phyloP scores from a whole-genome alignment of 1,284 basidiomycete genomes.

The Fomes fomentarius region DNA sequence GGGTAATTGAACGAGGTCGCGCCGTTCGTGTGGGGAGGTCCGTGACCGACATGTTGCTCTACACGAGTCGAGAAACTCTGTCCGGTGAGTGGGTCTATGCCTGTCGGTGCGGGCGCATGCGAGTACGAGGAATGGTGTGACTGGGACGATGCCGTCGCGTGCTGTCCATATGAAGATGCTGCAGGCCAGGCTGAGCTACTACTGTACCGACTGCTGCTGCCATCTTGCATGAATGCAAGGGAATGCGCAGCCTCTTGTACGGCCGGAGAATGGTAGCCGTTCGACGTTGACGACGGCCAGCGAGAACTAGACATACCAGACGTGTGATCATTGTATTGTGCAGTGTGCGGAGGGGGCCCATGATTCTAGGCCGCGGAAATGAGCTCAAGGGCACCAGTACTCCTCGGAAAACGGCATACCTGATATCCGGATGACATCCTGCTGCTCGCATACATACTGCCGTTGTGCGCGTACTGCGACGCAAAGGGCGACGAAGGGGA shows the following conservation, averaged over 20 bases:
- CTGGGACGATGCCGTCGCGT: neutral
- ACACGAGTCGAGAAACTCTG: conserved; percentile 11
- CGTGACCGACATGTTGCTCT: conserved; percentile 12
- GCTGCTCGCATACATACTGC: conserved; percentile 12
- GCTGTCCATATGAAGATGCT: conserved; percentile 16
- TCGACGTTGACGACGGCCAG: conserved; percentile 14
- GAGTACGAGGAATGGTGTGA: conserved; percentile 7
- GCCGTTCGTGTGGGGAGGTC: neutral
- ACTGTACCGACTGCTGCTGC: conserved; percentile 13
- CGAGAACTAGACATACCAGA: conserved; percentile 16
- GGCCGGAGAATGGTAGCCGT: conserved; percentile 20
- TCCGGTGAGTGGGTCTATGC: conserved; percentile 18
- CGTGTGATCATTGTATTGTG: conserved; percentile 10
- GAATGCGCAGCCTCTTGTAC: conserved; percentile 29
- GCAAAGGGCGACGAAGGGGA: conserved; percentile 18
- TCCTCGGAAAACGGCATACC: conserved; percentile 4
- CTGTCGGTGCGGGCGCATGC: conserved; percentile 5
- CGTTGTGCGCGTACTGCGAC: conserved; percentile 20
- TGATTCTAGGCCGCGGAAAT: conserved; percentile 5
- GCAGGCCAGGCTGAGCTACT: conserved; percentile 12
- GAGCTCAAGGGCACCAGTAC: too few relatives aligned
- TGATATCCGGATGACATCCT: conserved; percentile 22
- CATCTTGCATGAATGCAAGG: conserved; percentile 28
- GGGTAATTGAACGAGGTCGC: conserved; percentile 12
- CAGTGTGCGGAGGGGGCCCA: conserved; percentile 8